phyloP scores from a whole-genome alignment of 345 rosid species.

The Sonneratia alba region DNA sequence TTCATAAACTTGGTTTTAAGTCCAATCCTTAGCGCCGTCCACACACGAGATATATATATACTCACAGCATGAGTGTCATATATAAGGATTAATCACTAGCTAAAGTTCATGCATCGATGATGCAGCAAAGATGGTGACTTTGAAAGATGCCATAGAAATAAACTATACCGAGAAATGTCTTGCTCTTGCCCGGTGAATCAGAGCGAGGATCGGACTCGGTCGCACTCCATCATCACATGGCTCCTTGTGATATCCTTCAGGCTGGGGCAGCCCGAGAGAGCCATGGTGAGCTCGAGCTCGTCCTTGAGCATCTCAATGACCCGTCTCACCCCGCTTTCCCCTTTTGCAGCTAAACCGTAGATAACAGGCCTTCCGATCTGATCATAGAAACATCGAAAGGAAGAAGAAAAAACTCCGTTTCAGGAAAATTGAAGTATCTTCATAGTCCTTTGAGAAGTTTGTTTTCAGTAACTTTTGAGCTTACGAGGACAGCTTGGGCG shows the following conservation, averaged over 20 bases:
- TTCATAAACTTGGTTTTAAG: no score
- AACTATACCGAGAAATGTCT: no score
- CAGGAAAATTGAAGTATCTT: neutral
- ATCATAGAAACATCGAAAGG: neutral
- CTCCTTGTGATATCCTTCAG: conserved; percentile 64
- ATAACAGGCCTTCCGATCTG: conserved; percentile 85
- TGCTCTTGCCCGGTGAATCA: neutral
- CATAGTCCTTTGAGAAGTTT: neutral
- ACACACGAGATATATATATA: no score
- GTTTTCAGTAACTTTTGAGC: neutral
- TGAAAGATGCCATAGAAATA: no score
- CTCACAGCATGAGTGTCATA: no score
- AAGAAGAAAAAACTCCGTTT: neutral
- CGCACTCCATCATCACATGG: conserved; percentile 38
- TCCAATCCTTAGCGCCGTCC: no score
- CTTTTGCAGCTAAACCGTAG: conserved; percentile 68
- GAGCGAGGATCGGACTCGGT: neutral
- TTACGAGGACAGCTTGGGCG: conserved; percentile 89
- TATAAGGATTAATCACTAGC: no score
- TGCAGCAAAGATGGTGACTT: no score
- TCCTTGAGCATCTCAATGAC: conserved; percentile 61
- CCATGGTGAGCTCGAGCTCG: conserved; percentile 84
- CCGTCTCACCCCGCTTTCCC: conserved; percentile 60
- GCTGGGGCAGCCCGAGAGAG: conserved; percentile 69
- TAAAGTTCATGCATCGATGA: no score